A percentile compares a stretch with the other conserved stretches of the same genome.
phyloP scores from a whole-genome alignment of 129 eudicot genomes.

The Artemisia annua region DNA sequence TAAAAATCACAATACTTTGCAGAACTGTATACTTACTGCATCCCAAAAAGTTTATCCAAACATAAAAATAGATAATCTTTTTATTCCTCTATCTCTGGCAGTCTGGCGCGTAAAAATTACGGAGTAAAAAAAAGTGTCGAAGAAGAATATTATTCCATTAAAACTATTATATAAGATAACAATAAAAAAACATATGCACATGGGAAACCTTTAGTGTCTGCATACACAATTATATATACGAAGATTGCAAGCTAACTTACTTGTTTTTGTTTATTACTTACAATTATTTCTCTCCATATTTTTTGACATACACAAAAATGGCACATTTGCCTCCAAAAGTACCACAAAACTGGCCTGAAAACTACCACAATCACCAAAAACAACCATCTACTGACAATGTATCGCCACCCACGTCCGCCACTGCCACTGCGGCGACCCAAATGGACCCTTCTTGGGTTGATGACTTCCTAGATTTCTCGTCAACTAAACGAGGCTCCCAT shows the following conservation, averaged over 20 bases:
- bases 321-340: conserved; percentile 89
- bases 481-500: conserved; percentile 75
- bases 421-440: conserved; percentile 27
- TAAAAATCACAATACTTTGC: too few species aligned
- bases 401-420: conserved; percentile 20
- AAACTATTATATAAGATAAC: too few species aligned
- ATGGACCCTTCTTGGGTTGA: conserved; percentile 69
- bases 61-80: too few species aligned
- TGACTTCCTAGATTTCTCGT: conserved; percentile 82
- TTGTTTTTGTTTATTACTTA: conserved; percentile 23
- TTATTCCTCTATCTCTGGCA: too few species aligned
- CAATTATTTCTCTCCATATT: conserved; percentile 13
- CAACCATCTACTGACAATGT: conserved; percentile 46
- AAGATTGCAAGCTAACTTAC: conserved; percentile 13
- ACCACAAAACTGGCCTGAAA: conserved; percentile 66
- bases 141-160: too few species aligned
- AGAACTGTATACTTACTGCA: too few species aligned
- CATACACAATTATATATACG: conserved; percentile 2
- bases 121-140: too few species aligned
- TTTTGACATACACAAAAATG: conserved; percentile 34
- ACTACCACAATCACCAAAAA: conserved; percentile 52
- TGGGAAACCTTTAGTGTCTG: conserved; percentile 28
- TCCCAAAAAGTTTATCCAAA: too few species aligned
- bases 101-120: too few species aligned
- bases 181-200: conserved; percentile 26